Percentiles rank a stretch among this genome's conserved stretches.
phyloP scores from a whole-genome alignment of 495 filamentous ascomycete species.

The Jackrogersella minutella region DNA sequence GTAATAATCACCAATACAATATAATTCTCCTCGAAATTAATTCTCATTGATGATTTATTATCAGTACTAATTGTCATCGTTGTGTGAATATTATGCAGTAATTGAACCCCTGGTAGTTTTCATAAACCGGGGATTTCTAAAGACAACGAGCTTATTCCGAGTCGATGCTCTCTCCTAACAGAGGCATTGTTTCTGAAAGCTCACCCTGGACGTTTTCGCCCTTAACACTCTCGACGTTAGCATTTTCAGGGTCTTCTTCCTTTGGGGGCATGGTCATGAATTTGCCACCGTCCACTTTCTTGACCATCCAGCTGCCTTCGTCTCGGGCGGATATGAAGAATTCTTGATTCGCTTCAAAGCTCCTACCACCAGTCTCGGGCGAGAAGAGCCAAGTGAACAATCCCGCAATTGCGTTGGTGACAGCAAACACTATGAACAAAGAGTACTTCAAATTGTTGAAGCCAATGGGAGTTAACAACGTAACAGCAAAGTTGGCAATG shows the following conservation, averaged over 20 bases:
- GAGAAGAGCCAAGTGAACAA: slow-evolving; percentile 60
- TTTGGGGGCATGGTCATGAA: slow-evolving; percentile 55
- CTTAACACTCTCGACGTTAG: slow-evolving; percentile 8
- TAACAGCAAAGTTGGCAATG: slow-evolving; percentile 63
- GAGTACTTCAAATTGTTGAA: slow-evolving; percentile 65
- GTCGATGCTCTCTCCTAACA: background rate
- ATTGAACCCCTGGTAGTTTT: background rate
- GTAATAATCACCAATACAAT: too few species aligned
- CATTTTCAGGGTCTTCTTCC: slow-evolving; percentile 14
- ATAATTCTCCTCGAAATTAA: background rate
- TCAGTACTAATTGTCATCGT: background rate
- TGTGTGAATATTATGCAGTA: background rate
- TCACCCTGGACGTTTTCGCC: slow-evolving; percentile 31
- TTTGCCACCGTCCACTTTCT: slow-evolving; percentile 56
- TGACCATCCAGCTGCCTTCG: slow-evolving; percentile 57
- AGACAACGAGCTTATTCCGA: background rate
- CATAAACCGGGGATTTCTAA: background rate
- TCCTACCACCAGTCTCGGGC: slow-evolving; percentile 62
- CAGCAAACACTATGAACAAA: slow-evolving; percentile 63
- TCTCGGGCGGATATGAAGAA: slow-evolving; percentile 61
- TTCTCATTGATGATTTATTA: background rate
- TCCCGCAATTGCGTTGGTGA: slow-evolving; percentile 62
- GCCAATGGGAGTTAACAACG: slow-evolving; percentile 62
- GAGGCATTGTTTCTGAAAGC: background rate
- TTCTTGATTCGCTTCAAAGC: slow-evolving; percentile 64